Percentiles rank a stretch among this genome's conserved stretches.
Conservation (phyloP, 345 rosid genomes). For the Nephelium lappaceum region DNA sequence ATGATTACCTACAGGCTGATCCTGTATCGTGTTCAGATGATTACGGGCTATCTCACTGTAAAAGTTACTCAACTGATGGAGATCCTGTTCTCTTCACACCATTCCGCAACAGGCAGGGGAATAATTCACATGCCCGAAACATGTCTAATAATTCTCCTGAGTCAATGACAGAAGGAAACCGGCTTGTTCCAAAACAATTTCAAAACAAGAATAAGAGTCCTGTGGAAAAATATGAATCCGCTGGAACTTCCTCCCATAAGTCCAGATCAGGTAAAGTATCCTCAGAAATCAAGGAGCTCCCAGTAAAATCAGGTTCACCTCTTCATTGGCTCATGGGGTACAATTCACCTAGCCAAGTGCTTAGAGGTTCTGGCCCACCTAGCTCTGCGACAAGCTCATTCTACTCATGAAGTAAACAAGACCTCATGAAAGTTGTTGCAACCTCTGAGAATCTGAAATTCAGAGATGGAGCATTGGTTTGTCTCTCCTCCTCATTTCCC, state of each 20-base stretch:
- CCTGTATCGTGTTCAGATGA: slow-evolving; percentile 42
- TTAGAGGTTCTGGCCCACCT: slow-evolving; percentile 34
- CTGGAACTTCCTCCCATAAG: slow-evolving; percentile 33
- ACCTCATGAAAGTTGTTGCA: too few relatives aligned
- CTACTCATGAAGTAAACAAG: background rate
- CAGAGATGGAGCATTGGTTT: background rate
- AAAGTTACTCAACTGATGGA: slow-evolving; percentile 35
- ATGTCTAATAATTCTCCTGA: slow-evolving; percentile 19
- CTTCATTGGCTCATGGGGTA: slow-evolving; percentile 92
- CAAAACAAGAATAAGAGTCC: slow-evolving; percentile 29
- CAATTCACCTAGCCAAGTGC: slow-evolving; percentile 64
- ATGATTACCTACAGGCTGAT: slow-evolving; percentile 25
- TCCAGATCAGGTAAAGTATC: slow-evolving; percentile 33
- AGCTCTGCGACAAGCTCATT: slow-evolving; percentile 18
- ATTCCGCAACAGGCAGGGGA: slow-evolving; percentile 13
- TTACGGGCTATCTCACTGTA: slow-evolving; percentile 29
- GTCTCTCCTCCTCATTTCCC: background rate
- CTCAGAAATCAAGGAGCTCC: slow-evolving; percentile 46
- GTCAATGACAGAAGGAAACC: slow-evolving; percentile 34
- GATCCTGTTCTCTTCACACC: slow-evolving; percentile 32
- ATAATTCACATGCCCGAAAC: slow-evolving; percentile 20
- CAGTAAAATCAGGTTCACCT: slow-evolving; percentile 51
- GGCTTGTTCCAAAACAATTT: slow-evolving; percentile 27
- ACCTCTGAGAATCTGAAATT: too few relatives aligned
- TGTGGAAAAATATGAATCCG: slow-evolving; percentile 30